Evolutionary conservation across 2,329 filamentous ascomycete genomes (phyloP), one percentile per base, ranked within the genome.

Genomic region (Xylaria sp.): DNA sequence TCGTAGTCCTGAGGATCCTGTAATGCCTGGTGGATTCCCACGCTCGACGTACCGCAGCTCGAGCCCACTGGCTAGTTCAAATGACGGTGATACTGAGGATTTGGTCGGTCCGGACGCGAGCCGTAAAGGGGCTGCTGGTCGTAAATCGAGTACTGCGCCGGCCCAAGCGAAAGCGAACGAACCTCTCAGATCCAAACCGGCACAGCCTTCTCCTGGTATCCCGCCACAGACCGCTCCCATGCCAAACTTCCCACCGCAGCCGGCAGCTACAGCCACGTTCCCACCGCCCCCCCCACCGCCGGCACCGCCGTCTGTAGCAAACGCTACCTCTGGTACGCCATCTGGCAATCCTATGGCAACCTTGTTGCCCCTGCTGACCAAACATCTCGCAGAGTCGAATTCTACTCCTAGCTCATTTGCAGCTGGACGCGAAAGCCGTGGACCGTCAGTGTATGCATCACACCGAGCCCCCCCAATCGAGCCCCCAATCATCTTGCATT

Each of bases 361-460:
- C 37, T 2, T 35, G 35, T 34, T 51, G 30, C 4, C 54, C 23
- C n/a, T 59, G 55, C 65, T 68, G 57, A 66, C 57, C 16, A 6
- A 57, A 59, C 55, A 3, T 59, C 16, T 23, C 34, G 52, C 48
- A 67, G 62, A 56, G 55, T 64, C 59, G n/a, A n/a, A n/a, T 49
- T 64, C 60, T 50, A 54, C 54, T 37, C 58, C 66, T 48, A 65
- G 57, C 61, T 61, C 61, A 30, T 58, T 59, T 51, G 51, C 70
- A 9, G 56, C 66, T 52, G 68, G 68, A 62, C 68, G 67, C 60
- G 68, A 63, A 44, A 69, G 70, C 49, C 69, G 69, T 35, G 71
- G 71, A 47, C 73, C 76, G 63, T 77, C 78, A 75, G 78, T 80
- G 80, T 83, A 83, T 75, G 80, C 59, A 55, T 62, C 65, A 67